Percentiles rank a stretch among this genome's conserved stretches.
phyloP scores from a whole-genome alignment of 2,329 filamentous ascomycete species.

The Gyromitra esculenta region DNA sequence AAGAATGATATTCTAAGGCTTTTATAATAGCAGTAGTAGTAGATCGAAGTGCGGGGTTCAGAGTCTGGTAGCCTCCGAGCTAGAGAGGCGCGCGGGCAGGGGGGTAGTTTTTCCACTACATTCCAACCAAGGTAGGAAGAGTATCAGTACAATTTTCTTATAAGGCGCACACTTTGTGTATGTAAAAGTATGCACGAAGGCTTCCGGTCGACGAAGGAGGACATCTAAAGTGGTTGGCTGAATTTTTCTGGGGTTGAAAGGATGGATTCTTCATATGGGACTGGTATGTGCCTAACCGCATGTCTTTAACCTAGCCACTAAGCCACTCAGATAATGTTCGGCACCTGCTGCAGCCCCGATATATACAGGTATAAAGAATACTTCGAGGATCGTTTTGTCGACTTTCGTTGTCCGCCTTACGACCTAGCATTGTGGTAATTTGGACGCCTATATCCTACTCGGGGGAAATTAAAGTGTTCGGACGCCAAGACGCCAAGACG shows the following conservation, averaged over 20 bases:
- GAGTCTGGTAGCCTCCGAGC: background rate
- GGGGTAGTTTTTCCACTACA: background rate
- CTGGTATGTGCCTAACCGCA: background rate
- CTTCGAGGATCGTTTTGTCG: too few species aligned
- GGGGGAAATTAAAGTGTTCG: too few species aligned
- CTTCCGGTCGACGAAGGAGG: background rate
- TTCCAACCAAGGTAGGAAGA: slow-evolving; percentile 5
- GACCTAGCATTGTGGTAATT: too few species aligned
- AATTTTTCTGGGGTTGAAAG: background rate
- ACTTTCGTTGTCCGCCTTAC: too few species aligned
- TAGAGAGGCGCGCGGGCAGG: background rate
- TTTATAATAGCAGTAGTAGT: too few species aligned
- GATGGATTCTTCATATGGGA: background rate
- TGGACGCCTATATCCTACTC: too few species aligned
- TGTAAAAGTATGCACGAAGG: background rate
- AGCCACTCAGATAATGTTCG: background rate
- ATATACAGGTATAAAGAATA: background rate
- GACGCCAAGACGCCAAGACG: too few species aligned
- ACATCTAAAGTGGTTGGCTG: background rate
- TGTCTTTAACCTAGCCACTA: background rate
- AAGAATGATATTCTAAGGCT: too few species aligned
- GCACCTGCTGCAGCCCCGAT: background rate
- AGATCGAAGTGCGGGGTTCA: background rate
- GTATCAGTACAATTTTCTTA: background rate
- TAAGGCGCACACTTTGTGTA: background rate